phyloP scores from a whole-genome alignment of 257 asterid genomes.

The Petunia axillaris region DNA sequence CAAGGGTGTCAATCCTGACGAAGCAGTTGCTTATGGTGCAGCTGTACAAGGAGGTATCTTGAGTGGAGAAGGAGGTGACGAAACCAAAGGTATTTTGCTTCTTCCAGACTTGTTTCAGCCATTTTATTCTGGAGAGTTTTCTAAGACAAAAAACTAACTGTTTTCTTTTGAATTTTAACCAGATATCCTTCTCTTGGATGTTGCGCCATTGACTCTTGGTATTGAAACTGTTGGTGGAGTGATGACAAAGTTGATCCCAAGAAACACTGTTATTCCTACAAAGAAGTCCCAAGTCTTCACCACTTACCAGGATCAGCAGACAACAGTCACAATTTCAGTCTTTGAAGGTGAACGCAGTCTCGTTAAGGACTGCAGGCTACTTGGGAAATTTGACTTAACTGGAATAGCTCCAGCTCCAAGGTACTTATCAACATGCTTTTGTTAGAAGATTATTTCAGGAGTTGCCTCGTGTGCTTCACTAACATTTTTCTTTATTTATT shows the following conservation, averaged over 20 bases:
- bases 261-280: slow-evolving; percentile 76
- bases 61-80: slow-evolving; percentile 87
- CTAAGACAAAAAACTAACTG: background rate
- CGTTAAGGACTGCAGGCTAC: slow-evolving; percentile 78
- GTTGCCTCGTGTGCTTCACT: background rate
- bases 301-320: slow-evolving; percentile 87
- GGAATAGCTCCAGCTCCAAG: slow-evolving; percentile 86
- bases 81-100: slow-evolving; percentile 60
- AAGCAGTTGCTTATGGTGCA: slow-evolving; percentile 92
- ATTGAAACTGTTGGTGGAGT: slow-evolving; percentile 95
- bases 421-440: slow-evolving; percentile 28
- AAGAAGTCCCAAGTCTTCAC: slow-evolving; percentile 87
- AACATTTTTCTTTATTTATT: background rate
- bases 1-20: slow-evolving; percentile 91
- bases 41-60: slow-evolving; percentile 91
- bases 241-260: slow-evolving; percentile 92
- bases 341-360: slow-evolving; percentile 91
- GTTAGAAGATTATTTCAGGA: background rate
- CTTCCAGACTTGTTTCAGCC: background rate
- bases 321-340: slow-evolving; percentile 77
- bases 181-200: slow-evolving; percentile 87
- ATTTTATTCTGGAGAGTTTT: background rate
- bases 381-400: slow-evolving; percentile 76
- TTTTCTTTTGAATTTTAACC: slow-evolving; percentile 19
- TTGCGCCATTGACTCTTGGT: slow-evolving; percentile 82